A percentile compares a stretch with the other conserved stretches of the same genome.
These are phyloP conservation scores for Mycena pura DNA, from an alignment of 768 basidiomycete genomes.

Conservation along the genomic window DNA sequence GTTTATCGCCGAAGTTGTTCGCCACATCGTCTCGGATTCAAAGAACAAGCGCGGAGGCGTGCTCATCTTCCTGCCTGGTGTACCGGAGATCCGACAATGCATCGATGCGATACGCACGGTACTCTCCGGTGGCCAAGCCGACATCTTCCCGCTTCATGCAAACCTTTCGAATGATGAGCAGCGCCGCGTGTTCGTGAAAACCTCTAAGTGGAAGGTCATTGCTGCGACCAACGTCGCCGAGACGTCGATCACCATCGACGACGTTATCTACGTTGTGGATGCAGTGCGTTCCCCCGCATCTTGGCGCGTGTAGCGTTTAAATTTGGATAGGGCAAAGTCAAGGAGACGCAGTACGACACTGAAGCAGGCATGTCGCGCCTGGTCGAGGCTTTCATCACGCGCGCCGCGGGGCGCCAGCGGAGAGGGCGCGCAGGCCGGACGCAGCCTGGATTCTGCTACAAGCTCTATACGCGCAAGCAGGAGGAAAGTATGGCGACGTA, in stretches of 20 bases:
- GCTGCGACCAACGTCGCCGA: constrained; percentile 93
- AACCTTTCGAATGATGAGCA: constrained; percentile 89
- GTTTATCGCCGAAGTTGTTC: constrained; percentile 72
- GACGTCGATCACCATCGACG: constrained; percentile 93
- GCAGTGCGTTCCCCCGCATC: constrained; percentile 31
- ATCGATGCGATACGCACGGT: constrained; percentile 60
- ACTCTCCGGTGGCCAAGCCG: constrained; percentile 43
- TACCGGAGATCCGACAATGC: constrained; percentile 84
- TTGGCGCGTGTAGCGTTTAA: background rate
- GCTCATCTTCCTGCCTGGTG: constrained; percentile 90
- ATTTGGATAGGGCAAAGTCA: constrained; percentile 68
- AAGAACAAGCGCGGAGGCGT: constrained; percentile 65
- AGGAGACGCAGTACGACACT: constrained; percentile 78
- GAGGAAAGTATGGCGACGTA: constrained; percentile 73
- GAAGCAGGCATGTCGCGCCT: constrained; percentile 76
- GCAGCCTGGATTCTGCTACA: constrained; percentile 83
- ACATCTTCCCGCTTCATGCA: constrained; percentile 84
- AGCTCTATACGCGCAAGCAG: constrained; percentile 80
- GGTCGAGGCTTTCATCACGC: constrained; percentile 80
- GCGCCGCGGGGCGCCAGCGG: constrained; percentile 82
- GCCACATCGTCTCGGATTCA: constrained; percentile 60
- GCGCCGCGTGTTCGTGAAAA: constrained; percentile 70
- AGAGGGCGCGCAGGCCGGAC: constrained; percentile 92
- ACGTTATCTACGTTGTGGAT: constrained; percentile 86
- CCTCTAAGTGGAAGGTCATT: constrained; percentile 80